phyloP scores from a whole-genome alignment of 495 filamentous ascomycete genomes.

The Penicillium coprophilum region DNA sequence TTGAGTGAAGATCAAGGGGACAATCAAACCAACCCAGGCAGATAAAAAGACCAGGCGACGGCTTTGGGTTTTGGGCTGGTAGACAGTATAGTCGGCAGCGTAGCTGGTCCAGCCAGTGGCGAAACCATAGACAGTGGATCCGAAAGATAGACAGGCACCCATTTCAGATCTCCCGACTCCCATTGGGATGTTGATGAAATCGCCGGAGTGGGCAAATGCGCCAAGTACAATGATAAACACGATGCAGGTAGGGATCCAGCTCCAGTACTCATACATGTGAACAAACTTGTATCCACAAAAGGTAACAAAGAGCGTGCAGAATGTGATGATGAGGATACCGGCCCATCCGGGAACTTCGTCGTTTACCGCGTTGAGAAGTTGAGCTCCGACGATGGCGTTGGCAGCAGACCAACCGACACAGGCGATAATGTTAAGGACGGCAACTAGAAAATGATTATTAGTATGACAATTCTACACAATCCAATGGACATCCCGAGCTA shows the following conservation, averaged over 20 bases:
- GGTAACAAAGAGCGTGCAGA: slow-evolving; percentile 68
- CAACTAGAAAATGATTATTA: slow-evolving; percentile 47
- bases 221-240: slow-evolving; percentile 78
- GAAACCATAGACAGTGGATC: slow-evolving; percentile 72
- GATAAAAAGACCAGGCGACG: slow-evolving; percentile 63
- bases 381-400: slow-evolving; percentile 80
- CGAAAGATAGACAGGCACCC: slow-evolving; percentile 68
- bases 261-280: slow-evolving; percentile 77
- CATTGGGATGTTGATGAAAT: slow-evolving; percentile 69
- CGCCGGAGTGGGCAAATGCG: slow-evolving; percentile 70
- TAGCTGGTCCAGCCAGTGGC: slow-evolving; percentile 79
- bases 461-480: neutral
- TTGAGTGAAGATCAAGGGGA: slow-evolving; percentile 74
- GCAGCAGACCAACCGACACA: slow-evolving; percentile 76
- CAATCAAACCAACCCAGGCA: slow-evolving; percentile 68
- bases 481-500: neutral
- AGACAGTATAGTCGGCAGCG: slow-evolving; percentile 81
- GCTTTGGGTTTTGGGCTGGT: slow-evolving; percentile 64
- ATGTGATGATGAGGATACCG: slow-evolving; percentile 74
- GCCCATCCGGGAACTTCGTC: slow-evolving; percentile 66
- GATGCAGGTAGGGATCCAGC: slow-evolving; percentile 74
- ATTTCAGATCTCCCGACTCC: slow-evolving; percentile 58
- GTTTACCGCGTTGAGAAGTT: slow-evolving; percentile 78
- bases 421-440: slow-evolving; percentile 71
- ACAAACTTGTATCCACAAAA: slow-evolving; percentile 79